Conservation (phyloP, 2,329 filamentous ascomycete genomes). For the Cladosporium colombiae region DNA sequence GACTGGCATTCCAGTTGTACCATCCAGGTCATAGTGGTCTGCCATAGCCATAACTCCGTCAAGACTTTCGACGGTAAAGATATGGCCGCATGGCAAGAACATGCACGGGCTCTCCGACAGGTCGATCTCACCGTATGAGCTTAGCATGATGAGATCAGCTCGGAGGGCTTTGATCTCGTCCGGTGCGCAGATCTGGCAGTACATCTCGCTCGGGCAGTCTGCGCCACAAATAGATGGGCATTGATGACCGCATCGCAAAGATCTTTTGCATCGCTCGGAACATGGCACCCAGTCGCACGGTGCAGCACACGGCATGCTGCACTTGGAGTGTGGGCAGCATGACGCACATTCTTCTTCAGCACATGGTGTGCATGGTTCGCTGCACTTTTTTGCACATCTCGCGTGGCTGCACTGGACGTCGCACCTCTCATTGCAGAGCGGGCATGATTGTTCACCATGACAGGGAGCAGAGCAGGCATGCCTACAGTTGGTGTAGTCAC, state of each 20-base stretch:
- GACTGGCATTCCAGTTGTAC: constrained; percentile 21
- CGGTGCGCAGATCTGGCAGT: constrained; percentile 59
- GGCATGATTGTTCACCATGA: constrained; percentile 53
- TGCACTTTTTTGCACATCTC: constrained; percentile 56
- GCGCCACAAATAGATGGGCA: constrained; percentile 69
- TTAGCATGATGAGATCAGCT: constrained; percentile 60
- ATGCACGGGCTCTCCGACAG: constrained; percentile 62
- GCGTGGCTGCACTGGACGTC: constrained; percentile 60
- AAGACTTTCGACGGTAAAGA: constrained; percentile 61
- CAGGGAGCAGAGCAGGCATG: constrained; percentile 58
- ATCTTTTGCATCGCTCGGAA: constrained; percentile 56
- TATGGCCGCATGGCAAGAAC: constrained; percentile 64
- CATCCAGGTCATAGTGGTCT: constrained; percentile 50
- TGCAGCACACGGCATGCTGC: constrained; percentile 62
- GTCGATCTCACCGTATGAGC: constrained; percentile 59
- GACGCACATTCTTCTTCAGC: constrained; percentile 57
- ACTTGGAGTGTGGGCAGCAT: constrained; percentile 54
- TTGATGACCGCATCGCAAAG: constrained; percentile 60
- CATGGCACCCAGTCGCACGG: constrained; percentile 70
- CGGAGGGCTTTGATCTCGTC: constrained; percentile 46
- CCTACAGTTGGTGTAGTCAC: constrained; percentile 55
- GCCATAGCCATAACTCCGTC: constrained; percentile 62
- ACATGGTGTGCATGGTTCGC: constrained; percentile 64
- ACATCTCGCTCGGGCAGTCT: constrained; percentile 52
- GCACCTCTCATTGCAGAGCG: constrained; percentile 53